phyloP scores from a whole-genome alignment of 2,329 filamentous ascomycete species.

The Paraphaeosphaeria sporulosa region DNA sequence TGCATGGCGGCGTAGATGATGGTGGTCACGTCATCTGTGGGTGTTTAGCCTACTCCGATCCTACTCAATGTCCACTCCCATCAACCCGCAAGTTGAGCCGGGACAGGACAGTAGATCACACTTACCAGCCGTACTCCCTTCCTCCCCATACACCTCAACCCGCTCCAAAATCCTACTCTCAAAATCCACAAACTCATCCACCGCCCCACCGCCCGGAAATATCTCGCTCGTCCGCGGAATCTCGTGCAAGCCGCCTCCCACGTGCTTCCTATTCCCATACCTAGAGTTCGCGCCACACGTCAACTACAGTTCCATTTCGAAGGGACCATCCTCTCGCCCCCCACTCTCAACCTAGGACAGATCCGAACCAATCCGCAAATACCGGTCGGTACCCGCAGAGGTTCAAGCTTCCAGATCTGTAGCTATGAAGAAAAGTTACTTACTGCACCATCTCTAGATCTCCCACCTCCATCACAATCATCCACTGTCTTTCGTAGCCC shows the following conservation, averaged over 20 bases:
- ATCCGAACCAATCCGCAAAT: too few species aligned
- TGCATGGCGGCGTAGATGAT: conserved; percentile 41
- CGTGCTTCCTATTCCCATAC: conserved; percentile 15
- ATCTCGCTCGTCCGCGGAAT: conserved; percentile 27
- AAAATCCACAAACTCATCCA: conserved; percentile 29
- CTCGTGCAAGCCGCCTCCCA: conserved; percentile 17
- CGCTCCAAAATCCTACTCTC: conserved; percentile 31
- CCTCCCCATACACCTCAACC: conserved; percentile 28
- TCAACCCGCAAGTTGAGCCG: background rate
- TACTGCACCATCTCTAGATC: conserved; percentile 27
- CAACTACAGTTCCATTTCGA: too few species aligned
- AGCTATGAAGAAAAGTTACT: too few species aligned
- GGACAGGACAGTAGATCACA: background rate
- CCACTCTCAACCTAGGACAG: too few species aligned
- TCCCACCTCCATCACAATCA: conserved; percentile 34
- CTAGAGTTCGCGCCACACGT: too few species aligned
- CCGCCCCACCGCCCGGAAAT: conserved; percentile 24
- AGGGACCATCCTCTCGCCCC: too few species aligned
- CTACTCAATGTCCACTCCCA: too few species aligned
- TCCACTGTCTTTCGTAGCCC: conserved; percentile 26
- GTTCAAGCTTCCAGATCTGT: too few species aligned
- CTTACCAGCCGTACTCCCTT: conserved; percentile 30
- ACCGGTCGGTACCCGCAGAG: too few species aligned
- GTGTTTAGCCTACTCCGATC: too few species aligned
- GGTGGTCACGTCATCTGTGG: conserved; percentile 16